phyloP scores from a whole-genome alignment of 768 basidiomycete genomes.

The Cyclocybe cylindracea region DNA sequence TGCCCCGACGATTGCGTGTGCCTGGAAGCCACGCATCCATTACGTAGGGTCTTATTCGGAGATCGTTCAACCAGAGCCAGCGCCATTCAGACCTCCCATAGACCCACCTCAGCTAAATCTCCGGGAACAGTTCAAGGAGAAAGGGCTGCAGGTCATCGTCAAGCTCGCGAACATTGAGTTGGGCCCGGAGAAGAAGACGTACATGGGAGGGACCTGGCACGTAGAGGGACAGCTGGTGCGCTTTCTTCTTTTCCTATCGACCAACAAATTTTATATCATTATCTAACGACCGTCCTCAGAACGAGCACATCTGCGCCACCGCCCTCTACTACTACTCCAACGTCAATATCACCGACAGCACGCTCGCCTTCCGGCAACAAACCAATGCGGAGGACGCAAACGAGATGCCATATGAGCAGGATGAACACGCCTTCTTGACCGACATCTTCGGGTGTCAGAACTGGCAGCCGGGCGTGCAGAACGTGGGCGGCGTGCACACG shows the following conservation, averaged over 20 bases:
- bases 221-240: slow-evolving; percentile 28
- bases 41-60: slow-evolving; percentile 17
- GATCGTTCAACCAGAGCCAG: slow-evolving; percentile 23
- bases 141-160: slow-evolving; percentile 23
- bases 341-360: slow-evolving; percentile 23
- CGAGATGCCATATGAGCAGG: slow-evolving; percentile 21
- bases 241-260: background rate
- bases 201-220: slow-evolving; percentile 28
- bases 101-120: slow-evolving; percentile 9
- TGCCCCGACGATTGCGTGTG: slow-evolving; percentile 4
- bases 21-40: slow-evolving; percentile 9
- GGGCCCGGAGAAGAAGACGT: slow-evolving; percentile 29
- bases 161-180: slow-evolving; percentile 30
- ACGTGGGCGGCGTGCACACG: slow-evolving; percentile 34
- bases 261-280: no score
- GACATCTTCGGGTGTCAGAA: slow-evolving; percentile 26
- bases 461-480: slow-evolving; percentile 23
- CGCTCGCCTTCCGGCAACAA: slow-evolving; percentile 25
- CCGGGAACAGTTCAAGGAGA: slow-evolving; percentile 8
- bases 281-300: slow-evolving; percentile 13
- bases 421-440: slow-evolving; percentile 27
- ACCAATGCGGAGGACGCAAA: background rate
- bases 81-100: slow-evolving; percentile 5
- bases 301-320: slow-evolving; percentile 34
- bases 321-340: slow-evolving; percentile 29